These are phyloP conservation scores for Daucus carota DNA, from an alignment of 129 eudicot genomes.

Conservation along the genomic window DNA sequence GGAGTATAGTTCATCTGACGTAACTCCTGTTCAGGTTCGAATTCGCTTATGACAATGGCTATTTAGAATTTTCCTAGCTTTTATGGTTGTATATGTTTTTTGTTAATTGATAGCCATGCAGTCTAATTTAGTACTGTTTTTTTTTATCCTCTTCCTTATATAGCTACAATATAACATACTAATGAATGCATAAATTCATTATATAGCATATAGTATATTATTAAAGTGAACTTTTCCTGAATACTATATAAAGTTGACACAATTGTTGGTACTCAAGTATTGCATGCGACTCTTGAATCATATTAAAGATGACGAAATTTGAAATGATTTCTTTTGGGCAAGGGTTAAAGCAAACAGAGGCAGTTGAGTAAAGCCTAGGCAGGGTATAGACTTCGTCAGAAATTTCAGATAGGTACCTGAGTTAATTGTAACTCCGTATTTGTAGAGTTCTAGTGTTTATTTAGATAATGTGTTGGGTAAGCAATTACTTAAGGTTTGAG, in stretches of 20 bases:
- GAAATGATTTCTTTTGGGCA: background rate
- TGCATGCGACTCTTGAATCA: background rate
- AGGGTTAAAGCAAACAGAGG: background rate
- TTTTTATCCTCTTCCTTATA: background rate
- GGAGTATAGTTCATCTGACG: constrained; percentile 45
- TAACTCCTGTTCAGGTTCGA: constrained; percentile 74
- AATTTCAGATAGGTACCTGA: background rate
- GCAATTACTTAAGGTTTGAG: background rate
- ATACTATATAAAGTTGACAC: background rate
- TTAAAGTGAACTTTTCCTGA: background rate
- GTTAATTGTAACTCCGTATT: background rate
- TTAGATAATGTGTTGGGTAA: background rate
- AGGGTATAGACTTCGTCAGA: background rate
- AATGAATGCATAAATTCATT: background rate
- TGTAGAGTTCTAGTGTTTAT: background rate
- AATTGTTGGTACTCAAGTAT: background rate
- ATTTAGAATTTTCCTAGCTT: constrained; percentile 9
- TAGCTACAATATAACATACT: background rate
- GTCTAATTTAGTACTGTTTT: background rate
- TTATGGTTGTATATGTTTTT: background rate
- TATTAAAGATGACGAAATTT: background rate
- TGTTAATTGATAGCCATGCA: background rate
- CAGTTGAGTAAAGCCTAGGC: background rate
- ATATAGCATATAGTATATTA: background rate
- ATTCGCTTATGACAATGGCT: constrained; percentile 15